These are phyloP conservation scores for Yueomyces sp. DNA, from an alignment of 1,139 yeast genomes.

Conservation along the genomic window DNA sequence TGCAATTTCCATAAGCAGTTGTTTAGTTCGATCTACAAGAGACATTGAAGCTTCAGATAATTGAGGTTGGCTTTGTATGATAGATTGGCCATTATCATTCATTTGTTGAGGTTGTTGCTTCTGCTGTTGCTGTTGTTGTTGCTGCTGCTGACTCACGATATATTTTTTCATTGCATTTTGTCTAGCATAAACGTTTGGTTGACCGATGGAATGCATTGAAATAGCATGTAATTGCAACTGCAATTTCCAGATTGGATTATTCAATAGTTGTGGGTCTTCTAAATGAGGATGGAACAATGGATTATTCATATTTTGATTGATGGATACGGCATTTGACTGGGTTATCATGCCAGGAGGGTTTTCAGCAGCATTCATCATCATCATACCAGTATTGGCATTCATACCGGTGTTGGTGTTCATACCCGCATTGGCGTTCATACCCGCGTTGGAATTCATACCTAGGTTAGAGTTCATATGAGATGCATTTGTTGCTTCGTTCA, in stretches of 20 bases:
- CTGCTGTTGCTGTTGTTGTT: conserved; percentile 4
- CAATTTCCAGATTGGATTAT: conserved; percentile 70
- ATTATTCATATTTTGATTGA: conserved; percentile 22
- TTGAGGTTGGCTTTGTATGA: conserved; percentile 6
- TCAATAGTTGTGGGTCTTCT: conserved; percentile 31
- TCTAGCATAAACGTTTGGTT: conserved; percentile 84
- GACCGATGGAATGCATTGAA: conserved; percentile 52
- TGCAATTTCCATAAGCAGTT: conserved; percentile 23
- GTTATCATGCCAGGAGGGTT: background rate
- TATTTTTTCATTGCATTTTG: conserved; percentile 65
- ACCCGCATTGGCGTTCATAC: background rate
- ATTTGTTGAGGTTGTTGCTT: conserved; percentile 2
- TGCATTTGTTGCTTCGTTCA: background rate
- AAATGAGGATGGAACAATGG: conserved; percentile 31
- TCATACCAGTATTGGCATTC: background rate
- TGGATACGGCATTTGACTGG: background rate
- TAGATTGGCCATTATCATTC: conserved; percentile 3
- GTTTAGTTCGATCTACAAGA: conserved; percentile 24
- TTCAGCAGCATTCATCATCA: background rate
- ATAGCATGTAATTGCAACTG: conserved; percentile 71
- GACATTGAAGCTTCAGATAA: conserved; percentile 22
- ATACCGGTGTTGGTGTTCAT: background rate
- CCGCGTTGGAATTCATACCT: background rate
- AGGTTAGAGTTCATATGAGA: background rate
- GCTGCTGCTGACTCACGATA: conserved; percentile 35